Evolutionary conservation across 805 yeast genomes (phyloP).

Genomic region (Candida oleophila): DNA sequence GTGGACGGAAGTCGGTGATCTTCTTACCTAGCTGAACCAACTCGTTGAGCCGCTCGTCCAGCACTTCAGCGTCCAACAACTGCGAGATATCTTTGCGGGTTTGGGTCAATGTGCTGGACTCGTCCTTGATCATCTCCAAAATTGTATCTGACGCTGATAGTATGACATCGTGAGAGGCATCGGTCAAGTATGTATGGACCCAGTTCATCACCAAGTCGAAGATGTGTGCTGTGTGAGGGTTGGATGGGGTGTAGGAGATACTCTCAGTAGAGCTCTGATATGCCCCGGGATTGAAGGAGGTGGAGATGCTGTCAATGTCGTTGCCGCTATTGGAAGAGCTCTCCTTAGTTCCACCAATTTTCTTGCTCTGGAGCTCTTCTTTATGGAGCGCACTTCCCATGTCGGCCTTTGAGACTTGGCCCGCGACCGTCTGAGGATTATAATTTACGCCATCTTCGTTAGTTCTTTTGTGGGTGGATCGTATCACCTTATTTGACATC

Average conservation of each 20-base stretch:
- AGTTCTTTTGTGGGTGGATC: slow-evolving; percentile 30
- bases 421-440: slow-evolving; percentile 71
- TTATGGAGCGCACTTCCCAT: slow-evolving; percentile 57
- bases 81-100: slow-evolving; percentile 52
- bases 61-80: slow-evolving; percentile 38
- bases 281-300: background rate
- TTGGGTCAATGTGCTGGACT: slow-evolving; percentile 32
- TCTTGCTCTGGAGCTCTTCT: too few relatives aligned
- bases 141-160: slow-evolving; percentile 70
- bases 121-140: slow-evolving; percentile 53
- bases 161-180: slow-evolving; percentile 72
- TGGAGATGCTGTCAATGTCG: background rate
- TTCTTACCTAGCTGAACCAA: slow-evolving; percentile 42
- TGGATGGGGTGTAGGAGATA: slow-evolving; percentile 62
- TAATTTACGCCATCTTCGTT: slow-evolving; percentile 49
- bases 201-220: slow-evolving; percentile 62
- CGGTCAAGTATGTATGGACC: slow-evolving; percentile 60
- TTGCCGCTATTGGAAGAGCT: background rate
- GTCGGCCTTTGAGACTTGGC: slow-evolving; percentile 63
- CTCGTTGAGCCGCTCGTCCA: slow-evolving; percentile 46
- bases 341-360: slow-evolving; percentile 12
- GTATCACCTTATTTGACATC: slow-evolving; percentile 74
- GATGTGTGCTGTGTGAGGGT: slow-evolving; percentile 46
- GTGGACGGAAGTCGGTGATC: slow-evolving; percentile 47
- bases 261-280: slow-evolving; percentile 35